Evolutionary conservation across 192 early-diverging fungal species (phyloP).

Genomic region (Coemansia sp.): DNA sequence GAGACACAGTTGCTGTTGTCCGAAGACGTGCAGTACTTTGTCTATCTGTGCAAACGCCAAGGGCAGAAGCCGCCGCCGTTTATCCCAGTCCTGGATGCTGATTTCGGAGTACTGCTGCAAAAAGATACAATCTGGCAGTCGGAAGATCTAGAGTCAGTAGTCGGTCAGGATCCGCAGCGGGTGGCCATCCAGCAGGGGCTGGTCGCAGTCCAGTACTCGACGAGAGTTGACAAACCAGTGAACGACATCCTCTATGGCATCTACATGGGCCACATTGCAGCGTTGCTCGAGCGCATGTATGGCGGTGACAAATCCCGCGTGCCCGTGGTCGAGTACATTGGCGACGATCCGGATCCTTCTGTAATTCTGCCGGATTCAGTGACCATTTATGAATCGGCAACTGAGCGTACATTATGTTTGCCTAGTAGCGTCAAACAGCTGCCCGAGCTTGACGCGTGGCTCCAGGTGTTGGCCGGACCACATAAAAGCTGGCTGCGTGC

Average conservation of each 20-base stretch:
- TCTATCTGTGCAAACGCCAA: slow-evolving; percentile 51
- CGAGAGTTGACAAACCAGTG: slow-evolving; percentile 78
- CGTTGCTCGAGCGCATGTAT: slow-evolving; percentile 74
- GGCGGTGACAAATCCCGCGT: slow-evolving; percentile 56
- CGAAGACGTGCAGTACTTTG: slow-evolving; percentile 43
- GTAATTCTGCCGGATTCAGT: background rate
- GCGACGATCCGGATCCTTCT: background rate
- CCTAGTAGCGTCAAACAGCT: background rate
- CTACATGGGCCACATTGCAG: slow-evolving; percentile 74
- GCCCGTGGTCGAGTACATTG: slow-evolving; percentile 79
- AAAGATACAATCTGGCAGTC: slow-evolving; percentile 92
- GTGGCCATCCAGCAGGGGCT: slow-evolving; percentile 88
- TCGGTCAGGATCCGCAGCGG: slow-evolving; percentile 80
- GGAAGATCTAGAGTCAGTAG: slow-evolving; percentile 81
- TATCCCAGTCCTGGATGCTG: slow-evolving; percentile 84
- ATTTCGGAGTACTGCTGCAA: slow-evolving; percentile 89
- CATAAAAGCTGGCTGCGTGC: slow-evolving; percentile 81
- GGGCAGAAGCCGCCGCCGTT: slow-evolving; percentile 90
- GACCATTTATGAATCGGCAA: background rate
- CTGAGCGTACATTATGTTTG: slow-evolving; percentile 9
- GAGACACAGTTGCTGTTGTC: slow-evolving; percentile 15
- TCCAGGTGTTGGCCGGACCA: slow-evolving; percentile 68
- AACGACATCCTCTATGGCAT: slow-evolving; percentile 84
- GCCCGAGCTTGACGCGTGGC: slow-evolving; percentile 54
- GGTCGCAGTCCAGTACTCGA: slow-evolving; percentile 73